Evolutionary conservation across 2,329 filamentous ascomycete genomes (phyloP).

Genomic region (Penicillium sp.): DNA sequence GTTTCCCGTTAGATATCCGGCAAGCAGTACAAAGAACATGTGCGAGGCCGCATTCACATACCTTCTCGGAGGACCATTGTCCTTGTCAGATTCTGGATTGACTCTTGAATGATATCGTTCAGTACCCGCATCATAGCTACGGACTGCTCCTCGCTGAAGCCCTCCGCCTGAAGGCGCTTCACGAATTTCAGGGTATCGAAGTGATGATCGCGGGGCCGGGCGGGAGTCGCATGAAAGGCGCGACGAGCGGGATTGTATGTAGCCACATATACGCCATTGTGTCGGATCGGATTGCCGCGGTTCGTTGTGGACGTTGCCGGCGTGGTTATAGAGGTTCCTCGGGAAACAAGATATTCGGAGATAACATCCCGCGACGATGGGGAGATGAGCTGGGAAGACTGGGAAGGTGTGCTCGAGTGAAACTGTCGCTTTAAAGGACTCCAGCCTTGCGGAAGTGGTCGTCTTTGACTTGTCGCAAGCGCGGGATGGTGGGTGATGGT

Average conservation of each 20-base stretch:
- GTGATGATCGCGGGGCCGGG: constrained; percentile 68
- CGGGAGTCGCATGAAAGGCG: constrained; percentile 57
- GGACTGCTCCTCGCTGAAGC: constrained; percentile 89
- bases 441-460: constrained; percentile 19
- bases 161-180: constrained; percentile 76
- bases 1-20: neutral
- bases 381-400: constrained; percentile 12
- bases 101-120: constrained; percentile 94
- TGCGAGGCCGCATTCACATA: constrained; percentile 34
- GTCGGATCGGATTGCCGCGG: constrained; percentile 30
- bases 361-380: constrained; percentile 11
- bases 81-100: constrained; percentile 91
- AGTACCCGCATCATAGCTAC: constrained; percentile 98
- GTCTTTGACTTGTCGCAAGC: constrained; percentile 21
- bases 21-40: neutral
- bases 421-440: constrained; percentile 19
- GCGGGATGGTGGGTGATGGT: constrained; percentile 23
- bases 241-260: constrained; percentile 35
- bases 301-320: constrained; percentile 14
- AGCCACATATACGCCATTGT: constrained; percentile 44
- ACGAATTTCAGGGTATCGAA: constrained; percentile 98
- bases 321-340: constrained; percentile 14
- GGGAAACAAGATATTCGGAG: constrained; percentile 16
- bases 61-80: constrained; percentile 98
- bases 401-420: constrained; percentile 10